phyloP scores from a whole-genome alignment of 495 filamentous ascomycete genomes.

The Daldinia loculata region DNA sequence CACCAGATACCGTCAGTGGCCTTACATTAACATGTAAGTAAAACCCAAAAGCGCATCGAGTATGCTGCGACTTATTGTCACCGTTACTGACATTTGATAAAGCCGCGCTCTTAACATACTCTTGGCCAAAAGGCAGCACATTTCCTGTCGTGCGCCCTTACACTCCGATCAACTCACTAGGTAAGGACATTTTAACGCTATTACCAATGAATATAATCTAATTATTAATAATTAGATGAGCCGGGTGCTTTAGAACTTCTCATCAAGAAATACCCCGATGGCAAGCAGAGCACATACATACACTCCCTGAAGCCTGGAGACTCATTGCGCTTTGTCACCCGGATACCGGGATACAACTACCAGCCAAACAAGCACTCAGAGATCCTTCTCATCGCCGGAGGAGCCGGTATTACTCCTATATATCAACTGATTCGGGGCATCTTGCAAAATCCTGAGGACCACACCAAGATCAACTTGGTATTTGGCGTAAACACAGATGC shows the following conservation, averaged over 20 bases:
- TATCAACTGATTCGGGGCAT: conserved; percentile 69
- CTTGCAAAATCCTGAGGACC: conserved; percentile 67
- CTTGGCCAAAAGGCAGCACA: conserved; percentile 61
- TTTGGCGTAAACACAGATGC: conserved; percentile 71
- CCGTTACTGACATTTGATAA: conserved; percentile 6
- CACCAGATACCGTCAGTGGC: conserved; percentile 58
- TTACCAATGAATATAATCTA: conserved; percentile 4
- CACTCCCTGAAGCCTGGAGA: conserved; percentile 70
- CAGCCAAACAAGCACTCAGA: conserved; percentile 63
- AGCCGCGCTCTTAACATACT: conserved; percentile 65
- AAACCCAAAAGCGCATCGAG: background rate
- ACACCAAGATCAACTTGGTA: conserved; percentile 68
- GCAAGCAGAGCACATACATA: conserved; percentile 67
- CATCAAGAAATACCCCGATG: conserved; percentile 71
- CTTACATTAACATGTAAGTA: conserved; percentile 62
- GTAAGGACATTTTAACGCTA: conserved; percentile 45
- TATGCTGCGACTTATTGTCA: background rate
- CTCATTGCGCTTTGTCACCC: conserved; percentile 60
- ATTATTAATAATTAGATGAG: conserved; percentile 50
- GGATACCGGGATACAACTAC: conserved; percentile 63
- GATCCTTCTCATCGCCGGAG: conserved; percentile 68
- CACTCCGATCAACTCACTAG: conserved; percentile 64
- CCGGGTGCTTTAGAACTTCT: conserved; percentile 65
- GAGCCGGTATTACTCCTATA: conserved; percentile 71
- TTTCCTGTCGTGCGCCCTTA: conserved; percentile 66